Percentiles rank a stretch among this genome's conserved stretches.
Evolutionary conservation across 2,329 filamentous ascomycete species (phyloP).

Genomic region (Hymenoscyphus fructigenus): DNA sequence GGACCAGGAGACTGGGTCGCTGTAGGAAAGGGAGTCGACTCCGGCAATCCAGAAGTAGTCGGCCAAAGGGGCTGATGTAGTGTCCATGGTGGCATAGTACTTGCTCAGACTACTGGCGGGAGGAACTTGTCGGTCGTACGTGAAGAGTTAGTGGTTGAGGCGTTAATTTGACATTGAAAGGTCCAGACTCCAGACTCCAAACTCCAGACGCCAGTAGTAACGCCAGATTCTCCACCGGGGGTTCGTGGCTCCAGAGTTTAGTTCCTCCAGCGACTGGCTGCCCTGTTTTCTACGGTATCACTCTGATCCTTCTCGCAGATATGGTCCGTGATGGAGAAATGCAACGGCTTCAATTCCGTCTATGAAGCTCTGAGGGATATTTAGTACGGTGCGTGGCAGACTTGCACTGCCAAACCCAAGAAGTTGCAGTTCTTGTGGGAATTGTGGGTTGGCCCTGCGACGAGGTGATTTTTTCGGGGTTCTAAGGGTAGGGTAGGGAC

Average conservation of each 20-base stretch:
- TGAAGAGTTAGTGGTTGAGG: slow-evolving; percentile 7
- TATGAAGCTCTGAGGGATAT: neutral
- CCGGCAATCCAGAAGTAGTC: slow-evolving; percentile 78
- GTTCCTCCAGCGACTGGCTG: neutral
- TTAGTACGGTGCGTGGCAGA: neutral
- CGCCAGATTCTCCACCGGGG: neutral
- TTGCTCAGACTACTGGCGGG: neutral
- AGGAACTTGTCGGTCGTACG: slow-evolving; percentile 12
- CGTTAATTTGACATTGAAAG: slow-evolving; percentile 27
- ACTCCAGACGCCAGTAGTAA: neutral
- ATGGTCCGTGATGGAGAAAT: neutral
- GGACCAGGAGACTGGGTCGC: slow-evolving; percentile 48
- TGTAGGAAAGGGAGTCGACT: slow-evolving; percentile 65
- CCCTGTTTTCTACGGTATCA: neutral
- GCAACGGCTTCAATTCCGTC: neutral
- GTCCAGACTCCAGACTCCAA: neutral
- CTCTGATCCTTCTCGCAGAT: neutral
- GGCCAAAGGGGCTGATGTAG: slow-evolving; percentile 62
- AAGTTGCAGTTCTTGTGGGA: neutral
- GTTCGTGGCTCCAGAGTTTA: neutral
- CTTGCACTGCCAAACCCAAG: neutral
- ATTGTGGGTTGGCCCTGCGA: neutral
- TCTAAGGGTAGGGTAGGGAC: neutral
- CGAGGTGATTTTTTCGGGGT: neutral
- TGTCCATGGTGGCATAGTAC: slow-evolving; percentile 35